These are phyloP conservation scores for Suillus paluster DNA, from an alignment of 768 basidiomycete genomes.

Conservation along the genomic window DNA sequence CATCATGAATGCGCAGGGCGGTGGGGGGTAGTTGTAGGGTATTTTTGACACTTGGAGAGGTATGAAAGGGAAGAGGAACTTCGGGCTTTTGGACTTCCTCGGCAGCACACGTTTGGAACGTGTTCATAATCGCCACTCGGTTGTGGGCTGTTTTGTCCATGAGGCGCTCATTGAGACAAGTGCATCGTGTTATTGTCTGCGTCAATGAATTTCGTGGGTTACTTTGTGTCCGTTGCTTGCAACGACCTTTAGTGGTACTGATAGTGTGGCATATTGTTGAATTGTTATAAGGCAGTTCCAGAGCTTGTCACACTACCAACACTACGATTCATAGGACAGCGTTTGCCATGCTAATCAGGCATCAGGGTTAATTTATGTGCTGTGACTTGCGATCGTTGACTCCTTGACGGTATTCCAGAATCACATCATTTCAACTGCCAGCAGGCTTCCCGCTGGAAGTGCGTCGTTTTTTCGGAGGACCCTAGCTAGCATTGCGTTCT, in stretches of 20 bases:
- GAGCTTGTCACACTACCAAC: background rate
- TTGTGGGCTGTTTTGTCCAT: constrained; percentile 3
- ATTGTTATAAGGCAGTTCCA: no score
- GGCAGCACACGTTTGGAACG: constrained; percentile 3
- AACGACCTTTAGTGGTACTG: background rate
- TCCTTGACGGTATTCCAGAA: background rate
- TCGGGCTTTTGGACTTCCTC: background rate
- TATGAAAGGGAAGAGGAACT: background rate
- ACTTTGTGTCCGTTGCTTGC: background rate
- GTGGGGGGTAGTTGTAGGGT: no score
- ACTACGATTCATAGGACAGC: background rate
- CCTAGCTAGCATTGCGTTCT: background rate
- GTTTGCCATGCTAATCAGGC: background rate
- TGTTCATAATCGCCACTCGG: background rate
- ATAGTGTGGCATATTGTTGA: no score
- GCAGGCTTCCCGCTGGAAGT: background rate
- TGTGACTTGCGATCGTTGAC: background rate
- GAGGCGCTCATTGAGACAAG: background rate
- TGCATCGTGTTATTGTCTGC: background rate
- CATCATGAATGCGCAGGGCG: constrained; percentile 10
- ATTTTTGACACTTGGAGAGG: background rate
- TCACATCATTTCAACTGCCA: background rate
- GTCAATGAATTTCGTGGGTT: background rate
- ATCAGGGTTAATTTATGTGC: background rate
- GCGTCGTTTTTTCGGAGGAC: background rate